These are phyloP conservation scores for Pseudopediastrum boryanum DNA, from an alignment of 139 green algal species.

Conservation along the genomic window DNA sequence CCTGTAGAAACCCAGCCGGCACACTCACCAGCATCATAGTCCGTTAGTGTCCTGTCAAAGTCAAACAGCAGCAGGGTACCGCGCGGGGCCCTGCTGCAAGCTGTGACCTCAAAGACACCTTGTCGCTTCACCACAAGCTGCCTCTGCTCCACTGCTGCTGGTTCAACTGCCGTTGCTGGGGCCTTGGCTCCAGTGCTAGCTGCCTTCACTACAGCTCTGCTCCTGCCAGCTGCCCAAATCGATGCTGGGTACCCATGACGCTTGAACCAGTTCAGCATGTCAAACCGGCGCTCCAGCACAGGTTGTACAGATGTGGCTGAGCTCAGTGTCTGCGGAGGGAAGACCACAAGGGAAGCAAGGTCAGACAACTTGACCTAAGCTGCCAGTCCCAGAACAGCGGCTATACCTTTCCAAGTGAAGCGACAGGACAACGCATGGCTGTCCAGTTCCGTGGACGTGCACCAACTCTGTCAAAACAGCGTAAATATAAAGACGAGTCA, in stretches of 20 bases:
- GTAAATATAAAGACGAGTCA: too few species aligned
- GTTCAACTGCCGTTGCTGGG: not conserved
- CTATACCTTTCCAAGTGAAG: too few species aligned
- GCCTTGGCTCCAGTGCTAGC: not conserved
- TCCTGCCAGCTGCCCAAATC: conserved; percentile 17
- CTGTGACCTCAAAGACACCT: not conserved
- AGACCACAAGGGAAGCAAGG: not conserved
- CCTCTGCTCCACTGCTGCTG: not conserved
- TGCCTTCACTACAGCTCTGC: not conserved
- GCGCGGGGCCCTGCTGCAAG: not conserved
- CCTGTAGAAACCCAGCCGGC: too few species aligned
- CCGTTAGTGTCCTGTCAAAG: conserved; percentile 86
- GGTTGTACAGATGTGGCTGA: conserved; percentile 59
- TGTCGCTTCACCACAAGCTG: not conserved
- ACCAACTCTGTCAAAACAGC: too few species aligned
- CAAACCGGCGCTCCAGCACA: conserved; percentile 74
- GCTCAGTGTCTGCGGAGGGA: conserved; percentile 12
- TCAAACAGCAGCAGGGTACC: conserved; percentile 67
- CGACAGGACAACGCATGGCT: too few species aligned
- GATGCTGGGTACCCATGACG: conserved; percentile 49
- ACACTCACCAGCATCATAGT: conserved; percentile 61
- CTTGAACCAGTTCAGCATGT: conserved; percentile 78
- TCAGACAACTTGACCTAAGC: too few species aligned
- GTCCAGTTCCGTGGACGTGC: too few species aligned
- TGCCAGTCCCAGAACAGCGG: too few species aligned